These are phyloP conservation scores for Kodamaea ohmeri DNA, from an alignment of 1,139 yeast species.

Conservation along the genomic window DNA sequence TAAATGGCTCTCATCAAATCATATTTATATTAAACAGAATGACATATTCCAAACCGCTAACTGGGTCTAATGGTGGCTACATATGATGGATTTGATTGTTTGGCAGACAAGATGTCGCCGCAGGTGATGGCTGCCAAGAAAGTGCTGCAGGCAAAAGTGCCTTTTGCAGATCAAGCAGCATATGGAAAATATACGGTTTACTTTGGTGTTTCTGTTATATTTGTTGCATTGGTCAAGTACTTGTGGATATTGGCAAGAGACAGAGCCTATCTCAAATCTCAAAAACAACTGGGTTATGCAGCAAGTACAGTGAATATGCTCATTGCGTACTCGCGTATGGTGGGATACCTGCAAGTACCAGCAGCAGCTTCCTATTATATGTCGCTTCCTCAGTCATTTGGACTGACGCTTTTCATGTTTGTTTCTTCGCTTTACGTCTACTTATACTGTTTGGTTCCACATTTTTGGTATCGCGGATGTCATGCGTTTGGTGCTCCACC, in stretches of 20 bases:
- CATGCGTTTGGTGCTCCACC: constrained; percentile 65
- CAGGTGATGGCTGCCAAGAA: constrained; percentile 24
- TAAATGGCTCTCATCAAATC: constrained; percentile 4
- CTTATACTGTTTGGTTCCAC: constrained; percentile 49
- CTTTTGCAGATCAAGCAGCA: constrained; percentile 38
- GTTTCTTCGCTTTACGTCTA: constrained; percentile 44
- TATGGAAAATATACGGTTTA: constrained; percentile 50
- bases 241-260: constrained; percentile 37
- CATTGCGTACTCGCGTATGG: constrained; percentile 41
- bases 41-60: not conserved
- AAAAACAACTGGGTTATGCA: constrained; percentile 12
- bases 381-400: constrained; percentile 54
- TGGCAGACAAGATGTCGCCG: constrained; percentile 33
- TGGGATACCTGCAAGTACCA: constrained; percentile 52
- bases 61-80: constrained; percentile 15
- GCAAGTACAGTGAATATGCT: constrained; percentile 27
- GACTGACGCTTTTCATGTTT: constrained; percentile 40
- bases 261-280: constrained; percentile 21
- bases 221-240: constrained; percentile 40
- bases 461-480: constrained; percentile 56
- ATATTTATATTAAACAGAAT: constrained; percentile 1
- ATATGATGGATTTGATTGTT: constrained; percentile 47
- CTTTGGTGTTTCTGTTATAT: constrained; percentile 39
- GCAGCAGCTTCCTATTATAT: constrained; percentile 29
- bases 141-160: constrained; percentile 36